A percentile compares a stretch with the other conserved stretches of the same genome.
These are phyloP conservation scores for Colletotrichum simmondsii DNA, from an alignment of 2,329 filamentous ascomycete species.

Conservation along the genomic window DNA sequence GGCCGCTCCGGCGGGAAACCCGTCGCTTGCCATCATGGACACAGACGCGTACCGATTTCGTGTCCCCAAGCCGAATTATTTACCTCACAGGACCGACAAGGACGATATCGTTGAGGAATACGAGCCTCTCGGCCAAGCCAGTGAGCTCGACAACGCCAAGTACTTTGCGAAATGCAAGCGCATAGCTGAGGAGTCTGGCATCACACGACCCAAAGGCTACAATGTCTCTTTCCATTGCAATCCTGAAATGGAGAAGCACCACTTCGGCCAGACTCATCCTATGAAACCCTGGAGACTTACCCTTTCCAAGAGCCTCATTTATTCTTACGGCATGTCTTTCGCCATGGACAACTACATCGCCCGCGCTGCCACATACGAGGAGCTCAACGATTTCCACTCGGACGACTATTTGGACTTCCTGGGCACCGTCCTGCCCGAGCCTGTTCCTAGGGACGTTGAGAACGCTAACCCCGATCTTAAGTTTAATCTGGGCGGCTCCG, in stretches of 20 bases:
- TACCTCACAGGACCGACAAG: conserved; percentile 64
- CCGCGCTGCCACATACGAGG: conserved; percentile 85
- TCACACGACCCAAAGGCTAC: conserved; percentile 85
- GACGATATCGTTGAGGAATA: conserved; percentile 66
- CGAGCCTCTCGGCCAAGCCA: conserved; percentile 60
- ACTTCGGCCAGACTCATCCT: conserved; percentile 95
- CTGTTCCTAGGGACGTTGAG: conserved; percentile 73
- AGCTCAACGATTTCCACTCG: conserved; percentile 88
- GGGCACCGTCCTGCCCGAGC: conserved; percentile 74
- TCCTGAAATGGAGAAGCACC: conserved; percentile 92
- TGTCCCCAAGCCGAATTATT: conserved; percentile 69
- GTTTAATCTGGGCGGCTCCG: conserved; percentile 89
- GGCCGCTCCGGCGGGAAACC: conserved; percentile 22
- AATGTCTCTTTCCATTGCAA: conserved; percentile 97
- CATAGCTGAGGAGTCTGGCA: conserved; percentile 70
- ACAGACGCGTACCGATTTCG: conserved; percentile 57
- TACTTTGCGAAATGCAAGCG: conserved; percentile 69
- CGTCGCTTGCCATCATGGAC: conserved; percentile 26
- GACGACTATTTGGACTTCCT: conserved; percentile 93
- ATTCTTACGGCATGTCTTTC: conserved; percentile 94
- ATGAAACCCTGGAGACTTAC: conserved; percentile 99
- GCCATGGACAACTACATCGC: conserved; percentile 96
- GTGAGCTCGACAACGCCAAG: conserved; percentile 65
- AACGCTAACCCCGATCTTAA: conserved; percentile 71
- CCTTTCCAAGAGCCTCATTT: conserved; percentile 92